Conservation (phyloP, 176 grass and related monocot species). For the Calamus simplicifolius region DNA sequence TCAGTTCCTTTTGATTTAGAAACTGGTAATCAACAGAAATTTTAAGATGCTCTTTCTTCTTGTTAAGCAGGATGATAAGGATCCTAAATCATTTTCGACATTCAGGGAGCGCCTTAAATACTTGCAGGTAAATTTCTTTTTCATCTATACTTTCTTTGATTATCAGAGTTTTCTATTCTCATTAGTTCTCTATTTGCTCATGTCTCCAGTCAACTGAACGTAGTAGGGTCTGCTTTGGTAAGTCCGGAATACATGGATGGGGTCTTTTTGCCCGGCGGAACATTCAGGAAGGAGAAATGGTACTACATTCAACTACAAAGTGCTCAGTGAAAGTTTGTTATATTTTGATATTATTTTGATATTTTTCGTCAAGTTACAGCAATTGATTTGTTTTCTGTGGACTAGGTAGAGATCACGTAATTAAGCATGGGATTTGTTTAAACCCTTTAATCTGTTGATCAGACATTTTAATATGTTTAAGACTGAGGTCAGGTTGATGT, state of each 20-base stretch:
- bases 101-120: constrained; percentile 65
- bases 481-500: too few relatives aligned
- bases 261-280: constrained; percentile 81
- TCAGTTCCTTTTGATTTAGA: constrained; percentile 6
- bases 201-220: constrained; percentile 79
- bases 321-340: constrained; percentile 2
- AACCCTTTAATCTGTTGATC: too few relatives aligned
- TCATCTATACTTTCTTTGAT: constrained; percentile 13
- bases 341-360: not conserved
- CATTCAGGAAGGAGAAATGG: constrained; percentile 97
- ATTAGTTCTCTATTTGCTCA: constrained; percentile 21
- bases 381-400: too few relatives aligned
- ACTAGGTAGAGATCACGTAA: too few relatives aligned
- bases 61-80: constrained; percentile 52
- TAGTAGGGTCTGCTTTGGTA: constrained; percentile 63
- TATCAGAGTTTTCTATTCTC: constrained; percentile 16
- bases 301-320: constrained; percentile 21
- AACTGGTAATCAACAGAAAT: not conserved
- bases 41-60: constrained; percentile 1
- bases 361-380: too few relatives aligned
- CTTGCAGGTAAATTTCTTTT: constrained; percentile 57
- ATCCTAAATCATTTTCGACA: constrained; percentile 38
- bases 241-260: constrained; percentile 97
- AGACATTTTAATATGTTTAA: too few relatives aligned
- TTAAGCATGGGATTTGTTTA: too few relatives aligned